Percentiles rank a stretch among this genome's conserved stretches.
phyloP scores from a whole-genome alignment of 2,329 filamentous ascomycete genomes.

The Penicillium sp. region DNA sequence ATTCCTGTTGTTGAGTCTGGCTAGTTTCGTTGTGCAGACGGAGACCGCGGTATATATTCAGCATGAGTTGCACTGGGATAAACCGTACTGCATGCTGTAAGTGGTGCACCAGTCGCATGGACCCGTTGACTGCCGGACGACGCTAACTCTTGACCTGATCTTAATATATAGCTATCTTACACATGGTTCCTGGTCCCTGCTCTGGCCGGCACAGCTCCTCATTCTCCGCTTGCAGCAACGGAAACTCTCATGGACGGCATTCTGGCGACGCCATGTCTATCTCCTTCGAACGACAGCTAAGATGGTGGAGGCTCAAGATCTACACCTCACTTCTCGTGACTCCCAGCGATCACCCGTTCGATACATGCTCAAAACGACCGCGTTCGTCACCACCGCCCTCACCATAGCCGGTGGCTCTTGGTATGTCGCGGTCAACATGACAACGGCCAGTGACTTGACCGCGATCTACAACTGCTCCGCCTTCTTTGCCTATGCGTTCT shows the following conservation, averaged over 20 bases:
- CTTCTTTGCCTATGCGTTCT: conserved; percentile 97
- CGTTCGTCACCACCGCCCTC: conserved; percentile 71
- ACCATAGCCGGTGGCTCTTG: conserved; percentile 87
- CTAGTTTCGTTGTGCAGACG: conserved; percentile 87
- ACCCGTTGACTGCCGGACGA: too few species aligned
- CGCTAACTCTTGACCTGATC: too few species aligned
- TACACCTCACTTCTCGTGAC: conserved; percentile 49
- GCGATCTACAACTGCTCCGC: conserved; percentile 99
- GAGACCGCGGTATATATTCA: conserved; percentile 94
- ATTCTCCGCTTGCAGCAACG: conserved; percentile 72
- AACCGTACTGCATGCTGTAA: conserved; percentile 98
- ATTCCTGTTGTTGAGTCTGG: conserved; percentile 71
- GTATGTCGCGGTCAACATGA: conserved; percentile 91
- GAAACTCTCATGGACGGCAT: conserved; percentile 67
- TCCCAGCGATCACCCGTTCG: conserved; percentile 46
- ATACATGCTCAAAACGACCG: conserved; percentile 72
- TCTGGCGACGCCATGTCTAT: conserved; percentile 68
- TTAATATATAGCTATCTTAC: conserved; percentile 59
- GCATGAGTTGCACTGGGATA: conserved; percentile 84
- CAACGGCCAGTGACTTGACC: conserved; percentile 83
- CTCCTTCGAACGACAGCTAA: conserved; percentile 59
- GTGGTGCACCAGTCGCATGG: too few species aligned
- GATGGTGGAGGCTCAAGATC: conserved; percentile 74
- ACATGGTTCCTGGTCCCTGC: conserved; percentile 81
- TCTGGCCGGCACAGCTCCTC: conserved; percentile 78